phyloP scores from a whole-genome alignment of 352 stramenopile species.

The Pythium aquatile region DNA sequence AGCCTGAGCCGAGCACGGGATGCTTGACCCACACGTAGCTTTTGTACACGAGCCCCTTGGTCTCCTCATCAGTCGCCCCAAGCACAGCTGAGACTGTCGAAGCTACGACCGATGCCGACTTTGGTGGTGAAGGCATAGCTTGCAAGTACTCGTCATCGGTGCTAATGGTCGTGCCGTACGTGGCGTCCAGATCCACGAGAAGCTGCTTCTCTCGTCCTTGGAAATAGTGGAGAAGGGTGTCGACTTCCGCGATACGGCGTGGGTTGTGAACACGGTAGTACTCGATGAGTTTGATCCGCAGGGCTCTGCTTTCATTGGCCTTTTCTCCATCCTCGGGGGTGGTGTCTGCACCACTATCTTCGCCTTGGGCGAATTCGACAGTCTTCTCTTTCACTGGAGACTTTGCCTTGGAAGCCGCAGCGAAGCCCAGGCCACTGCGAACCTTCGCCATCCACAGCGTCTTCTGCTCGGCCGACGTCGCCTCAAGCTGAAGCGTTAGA shows the following conservation, averaged over 20 bases:
- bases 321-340: neutral
- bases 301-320: neutral
- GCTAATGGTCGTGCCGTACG: constrained; percentile 48
- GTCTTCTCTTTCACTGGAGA: neutral
- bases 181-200: constrained; percentile 57
- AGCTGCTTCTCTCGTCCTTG: constrained; percentile 52
- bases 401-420: neutral
- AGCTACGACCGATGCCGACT: neutral
- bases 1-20: constrained; percentile 12
- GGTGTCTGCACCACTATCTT: neutral
- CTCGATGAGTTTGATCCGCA: constrained; percentile 58
- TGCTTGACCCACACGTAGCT: constrained; percentile 32
- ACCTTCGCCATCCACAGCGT: constrained; percentile 58
- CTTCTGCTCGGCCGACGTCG: constrained; percentile 41
- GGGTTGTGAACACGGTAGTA: constrained; percentile 93
- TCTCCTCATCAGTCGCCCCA: neutral
- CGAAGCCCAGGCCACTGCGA: constrained; percentile 38
- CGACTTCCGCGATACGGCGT: constrained; percentile 83
- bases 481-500: constrained; percentile 34
- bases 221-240: constrained; percentile 64
- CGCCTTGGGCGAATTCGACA: neutral
- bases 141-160: constrained; percentile 31
- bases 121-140: constrained; percentile 12
- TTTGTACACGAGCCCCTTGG: constrained; percentile 6
- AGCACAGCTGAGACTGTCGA: neutral